Base-by-base conservation (phyloP, 164 flowering plant genomes). In the Brasenia schreberi region DNA sequence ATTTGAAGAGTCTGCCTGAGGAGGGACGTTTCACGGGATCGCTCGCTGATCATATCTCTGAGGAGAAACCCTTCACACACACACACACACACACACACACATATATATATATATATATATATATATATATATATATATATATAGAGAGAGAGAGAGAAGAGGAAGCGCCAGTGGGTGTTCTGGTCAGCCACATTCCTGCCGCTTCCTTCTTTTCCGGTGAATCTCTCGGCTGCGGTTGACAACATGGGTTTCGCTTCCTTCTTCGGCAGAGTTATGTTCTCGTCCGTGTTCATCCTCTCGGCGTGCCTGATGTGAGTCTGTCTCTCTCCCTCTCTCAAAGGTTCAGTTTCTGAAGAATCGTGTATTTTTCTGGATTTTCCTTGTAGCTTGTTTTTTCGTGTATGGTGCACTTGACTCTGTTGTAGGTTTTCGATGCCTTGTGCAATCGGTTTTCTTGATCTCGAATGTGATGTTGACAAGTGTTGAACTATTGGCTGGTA, bases 271-370 rank as follows among this genome's bases (percentile, higher is more conserved):
- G 72, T 78, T 59, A 76, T 82, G 17, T 82, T 82, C 66, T 81
- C 79, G 18, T 78, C 83, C 23, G 74, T 80, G 52, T 82, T 82
- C 78, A 69, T 79, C 53, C 72, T 79, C 65, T 75, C 85, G 18
- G 85, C 85, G 17, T 82, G 76, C 75, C 84, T 76, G 68, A 83
- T 83, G 96, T 89, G 79, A 63, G 77, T 60, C 23, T 19, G 60
- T 53, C 17, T 66, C 58, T 16, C 70, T 43, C 7, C 5, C 53
- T 45, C 53, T 45, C 53, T 45, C 6, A 23, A 23, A 23, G 27
- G 27, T 23, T 23, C 5, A 5, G 11, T 12, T 45, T 45, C 53
- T 7, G 12, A 45, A 7, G 11, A 45, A 12, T 7, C 12, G 11
- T 45, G 7, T 45, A 1, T 45, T 45, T 45, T 45, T 45, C 53